phyloP scores from a whole-genome alignment of 2,329 filamentous ascomycete species.

The Elsinoe australis region DNA sequence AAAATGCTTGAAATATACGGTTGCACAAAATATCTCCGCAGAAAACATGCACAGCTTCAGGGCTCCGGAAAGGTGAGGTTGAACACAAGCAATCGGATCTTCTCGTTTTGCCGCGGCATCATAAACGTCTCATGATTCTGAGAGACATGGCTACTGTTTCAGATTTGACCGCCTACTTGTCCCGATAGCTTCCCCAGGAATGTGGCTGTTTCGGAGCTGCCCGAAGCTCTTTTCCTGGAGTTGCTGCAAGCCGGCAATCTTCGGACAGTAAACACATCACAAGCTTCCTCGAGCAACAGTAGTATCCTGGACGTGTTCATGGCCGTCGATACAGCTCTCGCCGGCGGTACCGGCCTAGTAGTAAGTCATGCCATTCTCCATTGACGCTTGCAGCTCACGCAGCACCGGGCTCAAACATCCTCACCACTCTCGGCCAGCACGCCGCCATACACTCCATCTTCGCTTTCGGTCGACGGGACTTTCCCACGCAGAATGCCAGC shows the following conservation, averaged over 20 bases:
- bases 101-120: no score
- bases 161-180: no score
- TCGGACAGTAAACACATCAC: background rate
- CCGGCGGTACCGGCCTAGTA: conserved; percentile 59
- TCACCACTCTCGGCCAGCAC: conserved; percentile 52
- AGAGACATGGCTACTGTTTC: no score
- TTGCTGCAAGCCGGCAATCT: background rate
- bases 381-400: conserved; percentile 23
- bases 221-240: background rate
- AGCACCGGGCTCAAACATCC: conserved; percentile 62
- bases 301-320: no score
- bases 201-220: no score
- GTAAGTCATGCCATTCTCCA: conserved; percentile 29
- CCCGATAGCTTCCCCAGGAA: no score
- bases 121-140: no score
- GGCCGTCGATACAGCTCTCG: conserved; percentile 38
- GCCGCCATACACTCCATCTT: conserved; percentile 48
- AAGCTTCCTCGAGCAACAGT: background rate
- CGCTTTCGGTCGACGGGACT: conserved; percentile 60
- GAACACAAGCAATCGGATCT: no score
- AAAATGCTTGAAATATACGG: no score
- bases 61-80: no score
- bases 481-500: conserved; percentile 39
- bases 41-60: no score
- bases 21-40: no score